A percentile compares a stretch with the other conserved stretches of the same genome.
Conservation (phyloP, 208 protist genomes). For the Leishmania martiniquensis region DNA sequence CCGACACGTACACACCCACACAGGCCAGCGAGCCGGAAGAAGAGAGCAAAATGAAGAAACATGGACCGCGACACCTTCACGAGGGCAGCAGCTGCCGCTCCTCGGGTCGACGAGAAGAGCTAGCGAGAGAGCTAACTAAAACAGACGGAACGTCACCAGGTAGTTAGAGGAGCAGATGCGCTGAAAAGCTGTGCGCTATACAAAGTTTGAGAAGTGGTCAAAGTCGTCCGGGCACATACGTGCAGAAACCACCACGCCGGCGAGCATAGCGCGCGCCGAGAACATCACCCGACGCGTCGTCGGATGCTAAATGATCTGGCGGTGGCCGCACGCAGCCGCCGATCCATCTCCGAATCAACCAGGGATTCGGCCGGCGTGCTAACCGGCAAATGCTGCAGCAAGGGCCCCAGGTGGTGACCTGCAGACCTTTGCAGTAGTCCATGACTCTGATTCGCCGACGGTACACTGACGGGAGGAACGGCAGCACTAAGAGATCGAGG, state of each 20-base stretch:
- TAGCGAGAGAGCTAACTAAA: not conserved
- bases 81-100: not conserved
- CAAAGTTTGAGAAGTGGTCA: not conserved
- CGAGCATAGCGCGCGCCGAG: not conserved
- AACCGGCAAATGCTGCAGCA: not conserved
- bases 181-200: too few species aligned
- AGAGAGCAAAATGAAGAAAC: not conserved
- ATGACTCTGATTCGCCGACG: not conserved
- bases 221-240: not conserved
- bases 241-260: not conserved
- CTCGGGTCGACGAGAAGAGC: not conserved
- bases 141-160: not conserved
- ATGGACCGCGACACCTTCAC: not conserved
- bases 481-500: not conserved
- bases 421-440: not conserved
- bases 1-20: not conserved
- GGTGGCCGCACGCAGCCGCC: not conserved
- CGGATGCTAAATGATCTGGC: not conserved
- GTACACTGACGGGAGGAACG: not conserved
- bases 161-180: not conserved
- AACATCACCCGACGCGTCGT: not conserved
- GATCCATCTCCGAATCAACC: not conserved
- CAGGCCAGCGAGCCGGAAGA: too few species aligned
- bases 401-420: not conserved
- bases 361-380: not conserved